Percentiles rank a stretch among this genome's conserved stretches.
These are phyloP conservation scores for Hortaea werneckii DNA, from an alignment of 2,329 filamentous ascomycete genomes.

Conservation along the genomic window DNA sequence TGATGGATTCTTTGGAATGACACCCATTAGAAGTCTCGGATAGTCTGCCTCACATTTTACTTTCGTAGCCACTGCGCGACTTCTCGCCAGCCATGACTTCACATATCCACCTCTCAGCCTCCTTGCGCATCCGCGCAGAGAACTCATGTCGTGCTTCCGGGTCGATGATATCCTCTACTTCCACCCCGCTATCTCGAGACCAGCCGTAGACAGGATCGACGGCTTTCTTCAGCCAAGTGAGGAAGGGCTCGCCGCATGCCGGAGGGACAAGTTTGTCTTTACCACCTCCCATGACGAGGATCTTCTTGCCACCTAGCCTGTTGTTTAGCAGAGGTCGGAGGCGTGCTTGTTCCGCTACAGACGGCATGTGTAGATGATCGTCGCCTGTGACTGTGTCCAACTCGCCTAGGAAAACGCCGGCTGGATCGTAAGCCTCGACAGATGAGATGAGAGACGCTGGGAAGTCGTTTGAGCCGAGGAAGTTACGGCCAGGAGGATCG, in stretches of 20 bases:
- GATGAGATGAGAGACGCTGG: slow-evolving; percentile 56
- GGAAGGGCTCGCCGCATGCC: slow-evolving; percentile 47
- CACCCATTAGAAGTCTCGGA: too few relatives aligned
- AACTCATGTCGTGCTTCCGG: slow-evolving; percentile 61
- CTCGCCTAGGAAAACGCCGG: slow-evolving; percentile 54
- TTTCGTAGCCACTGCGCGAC: not conserved
- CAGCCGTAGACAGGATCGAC: slow-evolving; percentile 31
- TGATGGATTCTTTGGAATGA: too few relatives aligned
- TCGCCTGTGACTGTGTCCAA: slow-evolving; percentile 20
- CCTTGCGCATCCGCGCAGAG: slow-evolving; percentile 54
- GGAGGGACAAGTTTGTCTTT: slow-evolving; percentile 67
- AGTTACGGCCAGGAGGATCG: slow-evolving; percentile 47
- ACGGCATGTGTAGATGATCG: slow-evolving; percentile 24
- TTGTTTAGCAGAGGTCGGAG: slow-evolving; percentile 26
- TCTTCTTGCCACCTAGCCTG: slow-evolving; percentile 46
- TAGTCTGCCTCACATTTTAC: slow-evolving; percentile 5
- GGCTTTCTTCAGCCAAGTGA: slow-evolving; percentile 51
- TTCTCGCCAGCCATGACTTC: slow-evolving; percentile 24
- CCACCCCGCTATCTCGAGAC: slow-evolving; percentile 47
- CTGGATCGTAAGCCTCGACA: slow-evolving; percentile 61
- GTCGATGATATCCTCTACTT: slow-evolving; percentile 58
- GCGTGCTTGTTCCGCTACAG: slow-evolving; percentile 35
- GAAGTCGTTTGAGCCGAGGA: slow-evolving; percentile 71
- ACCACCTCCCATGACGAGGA: slow-evolving; percentile 55
- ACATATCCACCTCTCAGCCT: slow-evolving; percentile 54